Conservation (phyloP, 352 stramenopile genomes). For the Globisporangium rhizosaccharum region DNA sequence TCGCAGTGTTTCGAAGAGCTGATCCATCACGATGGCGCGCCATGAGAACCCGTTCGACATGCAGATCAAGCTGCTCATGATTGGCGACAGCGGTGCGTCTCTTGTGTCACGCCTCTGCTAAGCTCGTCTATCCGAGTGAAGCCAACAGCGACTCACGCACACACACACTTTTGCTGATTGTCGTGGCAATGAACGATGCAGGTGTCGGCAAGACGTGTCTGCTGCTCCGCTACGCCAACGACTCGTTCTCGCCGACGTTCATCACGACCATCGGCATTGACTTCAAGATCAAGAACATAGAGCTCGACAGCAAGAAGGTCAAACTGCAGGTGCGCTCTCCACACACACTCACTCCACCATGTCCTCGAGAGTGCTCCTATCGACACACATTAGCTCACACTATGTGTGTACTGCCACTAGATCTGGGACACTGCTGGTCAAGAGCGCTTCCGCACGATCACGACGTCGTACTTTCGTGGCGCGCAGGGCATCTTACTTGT, state of each 20-base stretch:
- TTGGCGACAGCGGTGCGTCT: constrained; percentile 91
- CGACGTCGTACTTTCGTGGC: constrained; percentile 98
- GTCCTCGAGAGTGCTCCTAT: no score
- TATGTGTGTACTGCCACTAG: constrained; percentile 7
- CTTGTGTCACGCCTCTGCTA: background rate
- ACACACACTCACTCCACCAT: no score
- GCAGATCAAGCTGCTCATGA: constrained; percentile 98
- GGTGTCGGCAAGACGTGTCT: constrained; percentile 88
- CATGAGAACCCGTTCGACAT: constrained; percentile 94
- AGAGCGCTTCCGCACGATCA: constrained; percentile 99
- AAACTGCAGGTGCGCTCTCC: constrained; percentile 84
- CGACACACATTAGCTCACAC: background rate
- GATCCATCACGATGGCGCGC: constrained; percentile 57
- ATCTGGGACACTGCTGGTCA: constrained; percentile 99
- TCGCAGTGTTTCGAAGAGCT: no score
- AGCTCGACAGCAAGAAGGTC: constrained; percentile 95
- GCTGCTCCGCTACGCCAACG: constrained; percentile 85
- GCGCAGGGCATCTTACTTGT: constrained; percentile 98
- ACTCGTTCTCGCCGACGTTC: constrained; percentile 89
- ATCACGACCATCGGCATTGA: constrained; percentile 89
- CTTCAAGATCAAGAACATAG: constrained; percentile 92
- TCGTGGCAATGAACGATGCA: constrained; percentile 14
- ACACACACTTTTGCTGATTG: background rate
- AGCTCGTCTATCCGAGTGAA: no score
- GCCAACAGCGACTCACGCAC: no score